phyloP scores from a whole-genome alignment of 2,329 filamentous ascomycete genomes.

The Grosmannia huntii region DNA sequence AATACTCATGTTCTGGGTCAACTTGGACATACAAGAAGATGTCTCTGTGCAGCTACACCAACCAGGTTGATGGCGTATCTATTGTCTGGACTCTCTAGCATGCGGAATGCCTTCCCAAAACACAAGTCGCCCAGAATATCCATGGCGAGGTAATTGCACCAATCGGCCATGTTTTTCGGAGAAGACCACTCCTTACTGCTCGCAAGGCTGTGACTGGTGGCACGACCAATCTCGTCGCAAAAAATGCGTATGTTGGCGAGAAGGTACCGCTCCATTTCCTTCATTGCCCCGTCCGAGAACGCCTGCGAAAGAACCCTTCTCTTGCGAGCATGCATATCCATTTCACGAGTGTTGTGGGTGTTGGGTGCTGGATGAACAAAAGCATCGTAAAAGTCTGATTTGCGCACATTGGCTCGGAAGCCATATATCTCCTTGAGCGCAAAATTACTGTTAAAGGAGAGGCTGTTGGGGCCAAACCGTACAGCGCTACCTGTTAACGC shows the following conservation, averaged over 20 bases:
- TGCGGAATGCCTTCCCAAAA: conserved; percentile 50
- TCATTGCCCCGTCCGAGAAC: conserved; percentile 54
- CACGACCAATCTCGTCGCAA: conserved; percentile 41
- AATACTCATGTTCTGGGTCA: no score
- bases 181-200: conserved; percentile 43
- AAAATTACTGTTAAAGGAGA: conserved; percentile 63
- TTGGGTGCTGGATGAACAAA: conserved; percentile 60
- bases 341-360: conserved; percentile 61
- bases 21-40: conserved; percentile 45
- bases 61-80: conserved; percentile 55
- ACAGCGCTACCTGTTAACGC: conserved; percentile 41
- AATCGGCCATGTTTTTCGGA: conserved; percentile 49
- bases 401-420: conserved; percentile 49
- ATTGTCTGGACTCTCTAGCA: conserved; percentile 46
- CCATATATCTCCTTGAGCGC: conserved; percentile 57
- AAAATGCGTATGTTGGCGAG: conserved; percentile 54
- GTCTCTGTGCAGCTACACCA: conserved; percentile 53
- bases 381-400: conserved; percentile 61
- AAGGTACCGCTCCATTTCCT: conserved; percentile 56
- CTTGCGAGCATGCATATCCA: conserved; percentile 56
- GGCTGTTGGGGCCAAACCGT: conserved; percentile 65
- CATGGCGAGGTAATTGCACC: conserved; percentile 50
- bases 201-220: conserved; percentile 15
- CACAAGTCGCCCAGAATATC: conserved; percentile 48
- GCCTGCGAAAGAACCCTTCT: conserved; percentile 58